Evolutionary conservation across 768 basidiomycete genomes (phyloP), one percentile per base, ranked within the genome.

Genomic region (Lactifluus piperatus): DNA sequence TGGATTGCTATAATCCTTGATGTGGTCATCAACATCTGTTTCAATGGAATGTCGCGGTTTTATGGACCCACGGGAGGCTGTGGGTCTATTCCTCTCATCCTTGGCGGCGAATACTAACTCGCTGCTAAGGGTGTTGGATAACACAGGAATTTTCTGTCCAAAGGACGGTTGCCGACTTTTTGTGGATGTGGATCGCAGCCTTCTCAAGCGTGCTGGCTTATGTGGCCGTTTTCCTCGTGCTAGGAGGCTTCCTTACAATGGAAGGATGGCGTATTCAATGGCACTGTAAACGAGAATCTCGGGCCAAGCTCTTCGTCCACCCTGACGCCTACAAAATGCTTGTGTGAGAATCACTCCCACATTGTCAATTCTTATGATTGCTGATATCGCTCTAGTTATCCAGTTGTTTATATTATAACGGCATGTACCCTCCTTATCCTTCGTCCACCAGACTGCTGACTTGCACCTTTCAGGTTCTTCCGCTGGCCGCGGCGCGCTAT

Each of bases 41-140:
- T 71, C 9, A 72, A 76, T 49, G 67, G 65, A 45, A 68, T 71
- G 18, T 62, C 72, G 20, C 30, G 20, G 39, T 61, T 77, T 60
- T 81, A 78, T 65, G 76, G 77, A 0, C 58, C 69, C 29, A 75
- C 75, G 0, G 71, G 71, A n/a, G 71, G 72, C 56, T 78, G 76
- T 76, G 46, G 55, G 73, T 68, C 18, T n/a, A 13, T 39, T 29
- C 13, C 50, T 41, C 29, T 45, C 26, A 39, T 36, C 30, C 18
- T 52, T 18, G 48, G 26, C 29, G 3, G 13, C 14, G 43, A n/a
- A 39, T 41, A 37, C 26, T 61, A 6, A 56, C 45, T 14, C 5
- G 30, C 43, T 18, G 22, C n/a, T 4, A 60, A 79, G 79, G 79
- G 81, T 81, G 81, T 62, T 81, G 81, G 80, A 80, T 81, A 43